Base-by-base conservation (phyloP, 2,329 filamentous ascomycete genomes). In the Colletotrichum musicola region DNA sequence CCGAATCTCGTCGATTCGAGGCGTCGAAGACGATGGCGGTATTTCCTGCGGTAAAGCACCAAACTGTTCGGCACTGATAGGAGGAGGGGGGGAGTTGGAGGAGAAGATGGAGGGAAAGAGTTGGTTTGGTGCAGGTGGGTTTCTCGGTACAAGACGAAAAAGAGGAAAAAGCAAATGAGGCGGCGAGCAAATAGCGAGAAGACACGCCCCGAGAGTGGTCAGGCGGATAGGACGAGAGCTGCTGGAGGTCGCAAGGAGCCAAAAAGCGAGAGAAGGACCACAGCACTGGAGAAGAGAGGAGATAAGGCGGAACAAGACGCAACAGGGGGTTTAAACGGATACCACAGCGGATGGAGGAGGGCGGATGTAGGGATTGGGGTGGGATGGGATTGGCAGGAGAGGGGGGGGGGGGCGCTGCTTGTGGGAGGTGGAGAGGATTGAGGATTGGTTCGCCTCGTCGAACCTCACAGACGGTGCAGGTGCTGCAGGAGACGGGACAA, bases 341-440 rank as follows among this genome's bases (percentile, higher is more conserved):
- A 65, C 62, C 65, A 59, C 54, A 68, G 61, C 50, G 44, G 66
- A 47, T 61, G 64, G 63, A 61, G 55, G 66, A 69, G 62, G 66
- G 66, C 63, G 62, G 56, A 68, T 62, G 67, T 69, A 68, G 62
- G 67, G 67, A 67, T 62, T 67, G 62, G 67, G 44, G 58, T 69
- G 67, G 56, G 67, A 68, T 67, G 51, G 35, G 49, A 69, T 49
- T 27, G 56, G 42, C 42, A 38, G 56, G 42, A 27, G 56, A 56
- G 51, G 64, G n/a, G 64, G 64, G n/a, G 64, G 44, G 60, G 64
- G 54, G 51, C 60, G 54, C 27, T 27, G 64, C 59, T 56, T 51
- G 58, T 53, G 50, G 65, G 22, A 68, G 54, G 55, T 68, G 65
- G 65, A 59, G 65, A 55, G 65, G 54, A 68, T 60, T 60, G 65